Percentiles rank a stretch among this genome's conserved stretches.
Evolutionary conservation across 139 green algal species (phyloP).

Genomic region (Ostreobium quekettii): DNA sequence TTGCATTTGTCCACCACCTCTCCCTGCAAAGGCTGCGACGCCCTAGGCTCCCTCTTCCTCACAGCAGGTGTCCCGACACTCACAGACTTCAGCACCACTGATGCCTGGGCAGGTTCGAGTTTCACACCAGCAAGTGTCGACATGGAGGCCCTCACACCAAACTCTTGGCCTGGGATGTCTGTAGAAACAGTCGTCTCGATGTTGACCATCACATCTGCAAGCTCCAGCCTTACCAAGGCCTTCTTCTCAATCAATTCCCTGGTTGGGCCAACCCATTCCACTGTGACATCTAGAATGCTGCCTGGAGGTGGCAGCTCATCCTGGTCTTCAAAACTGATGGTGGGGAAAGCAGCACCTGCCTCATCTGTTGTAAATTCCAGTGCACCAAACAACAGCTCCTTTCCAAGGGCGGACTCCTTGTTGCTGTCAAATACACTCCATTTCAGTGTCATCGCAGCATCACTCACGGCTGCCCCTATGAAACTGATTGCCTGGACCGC

Average conservation of each 20-base stretch:
- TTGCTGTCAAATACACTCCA: not conserved
- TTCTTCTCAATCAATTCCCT: not conserved
- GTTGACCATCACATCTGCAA: not conserved
- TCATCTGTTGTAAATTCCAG: too few relatives aligned
- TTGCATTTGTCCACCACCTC: too few relatives aligned
- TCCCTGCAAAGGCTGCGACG: too few relatives aligned
- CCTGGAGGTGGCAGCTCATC: not conserved
- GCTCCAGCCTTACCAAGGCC: not conserved
- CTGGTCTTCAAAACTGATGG: not conserved
- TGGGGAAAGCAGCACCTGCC: not conserved
- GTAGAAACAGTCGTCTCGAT: not conserved
- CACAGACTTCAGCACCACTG: too few relatives aligned
- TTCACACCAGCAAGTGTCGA: not conserved
- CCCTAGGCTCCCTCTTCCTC: too few relatives aligned
- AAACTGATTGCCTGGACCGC: not conserved
- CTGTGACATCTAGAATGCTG: not conserved
- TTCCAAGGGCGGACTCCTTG: not conserved
- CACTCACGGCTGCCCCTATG: constrained; percentile 1
- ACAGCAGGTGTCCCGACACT: too few relatives aligned
- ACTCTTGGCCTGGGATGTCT: constrained; percentile 9
- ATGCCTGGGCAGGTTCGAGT: too few relatives aligned
- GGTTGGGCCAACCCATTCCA: not conserved
- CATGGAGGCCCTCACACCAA: not conserved
- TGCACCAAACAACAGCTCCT: not conserved
- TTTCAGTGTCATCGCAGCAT: not conserved